Percentiles rank a stretch among this genome's conserved stretches.
Conservation (phyloP, 1,139 yeast genomes). For the Saccharomyces hybrid region DNA sequence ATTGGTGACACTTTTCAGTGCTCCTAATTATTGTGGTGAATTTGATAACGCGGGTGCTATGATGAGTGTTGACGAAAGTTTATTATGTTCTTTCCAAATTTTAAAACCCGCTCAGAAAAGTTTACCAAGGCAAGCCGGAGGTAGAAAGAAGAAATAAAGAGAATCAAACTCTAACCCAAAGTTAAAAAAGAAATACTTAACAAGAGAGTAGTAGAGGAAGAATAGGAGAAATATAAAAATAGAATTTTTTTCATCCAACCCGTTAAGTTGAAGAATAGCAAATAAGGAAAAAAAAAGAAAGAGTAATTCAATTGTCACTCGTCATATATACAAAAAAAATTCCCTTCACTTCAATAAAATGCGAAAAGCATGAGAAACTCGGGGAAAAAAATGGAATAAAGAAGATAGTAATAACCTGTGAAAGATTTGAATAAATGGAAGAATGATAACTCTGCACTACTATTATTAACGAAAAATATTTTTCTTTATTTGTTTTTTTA, state of each 20-base stretch:
- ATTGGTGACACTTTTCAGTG: conserved; percentile 85
- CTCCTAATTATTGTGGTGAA: conserved; percentile 97
- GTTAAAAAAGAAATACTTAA: background rate
- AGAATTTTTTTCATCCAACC: background rate
- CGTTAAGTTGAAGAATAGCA: background rate
- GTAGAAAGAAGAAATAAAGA: conserved; percentile 26
- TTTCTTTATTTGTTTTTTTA: background rate
- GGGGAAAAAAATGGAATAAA: background rate
- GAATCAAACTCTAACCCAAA: background rate
- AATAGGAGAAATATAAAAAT: background rate
- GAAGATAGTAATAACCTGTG: background rate
- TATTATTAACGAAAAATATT: background rate
- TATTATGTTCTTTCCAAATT: conserved; percentile 94
- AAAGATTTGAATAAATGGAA: background rate
- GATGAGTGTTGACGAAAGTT: conserved; percentile 96
- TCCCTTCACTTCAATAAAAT: background rate
- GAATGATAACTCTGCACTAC: background rate
- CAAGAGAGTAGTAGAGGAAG: background rate
- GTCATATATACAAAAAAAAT: background rate
- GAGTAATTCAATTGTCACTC: background rate
- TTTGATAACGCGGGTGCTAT: conserved; percentile 97
- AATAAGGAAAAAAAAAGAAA: background rate
- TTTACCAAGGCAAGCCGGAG: conserved; percentile 31
- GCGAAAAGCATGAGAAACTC: background rate
- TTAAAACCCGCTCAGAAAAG: conserved; percentile 93